Conservation (phyloP, 2,329 filamentous ascomycete species). For the Pseudocercospora musae region DNA sequence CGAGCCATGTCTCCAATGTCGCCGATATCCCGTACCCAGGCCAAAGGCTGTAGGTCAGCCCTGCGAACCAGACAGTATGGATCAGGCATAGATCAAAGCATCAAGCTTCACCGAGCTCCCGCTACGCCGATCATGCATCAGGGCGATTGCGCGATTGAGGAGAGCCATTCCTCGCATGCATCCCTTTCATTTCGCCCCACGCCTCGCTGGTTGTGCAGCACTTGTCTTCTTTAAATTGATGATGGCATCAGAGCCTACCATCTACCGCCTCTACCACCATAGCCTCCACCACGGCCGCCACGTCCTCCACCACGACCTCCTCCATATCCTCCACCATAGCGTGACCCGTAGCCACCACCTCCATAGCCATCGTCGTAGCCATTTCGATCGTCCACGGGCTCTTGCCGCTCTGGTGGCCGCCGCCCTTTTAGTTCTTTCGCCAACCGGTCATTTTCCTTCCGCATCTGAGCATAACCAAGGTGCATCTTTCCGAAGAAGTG, state of each 20-base stretch:
- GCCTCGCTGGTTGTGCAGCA: slow-evolving; percentile 10
- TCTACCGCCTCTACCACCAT: slow-evolving; percentile 17
- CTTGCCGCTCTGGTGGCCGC: slow-evolving; percentile 57
- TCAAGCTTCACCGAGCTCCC: background rate
- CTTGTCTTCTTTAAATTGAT: background rate
- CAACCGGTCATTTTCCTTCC: slow-evolving; percentile 84
- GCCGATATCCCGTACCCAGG: too few relatives aligned
- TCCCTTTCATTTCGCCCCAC: slow-evolving; percentile 1
- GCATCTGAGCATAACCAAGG: slow-evolving; percentile 95
- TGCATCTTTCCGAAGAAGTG: slow-evolving; percentile 99
- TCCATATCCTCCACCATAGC: slow-evolving; percentile 22
- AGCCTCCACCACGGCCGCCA: slow-evolving; percentile 21
- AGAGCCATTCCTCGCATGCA: background rate
- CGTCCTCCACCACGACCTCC: slow-evolving; percentile 18
- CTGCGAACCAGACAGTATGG: too few relatives aligned
- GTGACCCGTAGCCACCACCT: slow-evolving; percentile 36
- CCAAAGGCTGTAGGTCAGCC: too few relatives aligned
- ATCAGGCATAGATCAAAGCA: too few relatives aligned
- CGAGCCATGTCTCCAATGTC: too few relatives aligned
- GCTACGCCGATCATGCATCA: background rate
- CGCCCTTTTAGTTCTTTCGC: slow-evolving; percentile 80
- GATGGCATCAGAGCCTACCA: background rate
- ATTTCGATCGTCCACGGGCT: slow-evolving; percentile 39
- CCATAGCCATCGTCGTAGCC: slow-evolving; percentile 46
- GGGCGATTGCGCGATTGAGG: background rate